Conservation (phyloP, 1,284 basidiomycete genomes). For the Ceratobasidium sp. region DNA sequence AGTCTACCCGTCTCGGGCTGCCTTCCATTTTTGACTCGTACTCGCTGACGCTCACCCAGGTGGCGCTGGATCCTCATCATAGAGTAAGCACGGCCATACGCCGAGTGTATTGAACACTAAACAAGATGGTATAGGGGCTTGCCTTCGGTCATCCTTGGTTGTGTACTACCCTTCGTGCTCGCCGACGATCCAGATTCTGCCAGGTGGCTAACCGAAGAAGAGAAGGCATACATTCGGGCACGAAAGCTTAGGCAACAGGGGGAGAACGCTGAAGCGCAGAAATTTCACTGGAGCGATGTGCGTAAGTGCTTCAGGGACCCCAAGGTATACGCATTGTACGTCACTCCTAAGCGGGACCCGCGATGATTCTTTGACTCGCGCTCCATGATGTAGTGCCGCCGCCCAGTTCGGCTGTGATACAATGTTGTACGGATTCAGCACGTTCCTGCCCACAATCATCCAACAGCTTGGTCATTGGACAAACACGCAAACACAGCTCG, state of each 20-base stretch:
- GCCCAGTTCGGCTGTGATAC: conserved; percentile 47
- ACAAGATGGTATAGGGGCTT: conserved; percentile 34
- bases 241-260: conserved; percentile 46
- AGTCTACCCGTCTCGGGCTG: conserved; percentile 17
- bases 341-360: background rate
- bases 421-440: conserved; percentile 50
- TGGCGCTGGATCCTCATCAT: conserved; percentile 50
- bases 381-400: too few relatives aligned
- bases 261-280: conserved; percentile 43
- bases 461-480: conserved; percentile 47
- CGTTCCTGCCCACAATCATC: conserved; percentile 49
- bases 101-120: conserved; percentile 1
- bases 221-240: conserved; percentile 40
- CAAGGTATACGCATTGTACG: conserved; percentile 48
- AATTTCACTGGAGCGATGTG: conserved; percentile 50
- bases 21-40: background rate
- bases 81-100: conserved; percentile 31
- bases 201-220: conserved; percentile 42
- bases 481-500: conserved; percentile 31
- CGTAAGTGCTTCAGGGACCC: conserved; percentile 42
- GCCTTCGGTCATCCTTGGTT: conserved; percentile 45
- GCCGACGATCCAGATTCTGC: conserved; percentile 46
- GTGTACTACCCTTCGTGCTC: conserved; percentile 45
- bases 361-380: background rate
- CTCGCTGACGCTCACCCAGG: background rate